Evolutionary conservation across 805 yeast genomes (phyloP), one percentile per base, ranked within the genome.

Genomic region (Ogataea populi-albae): DNA sequence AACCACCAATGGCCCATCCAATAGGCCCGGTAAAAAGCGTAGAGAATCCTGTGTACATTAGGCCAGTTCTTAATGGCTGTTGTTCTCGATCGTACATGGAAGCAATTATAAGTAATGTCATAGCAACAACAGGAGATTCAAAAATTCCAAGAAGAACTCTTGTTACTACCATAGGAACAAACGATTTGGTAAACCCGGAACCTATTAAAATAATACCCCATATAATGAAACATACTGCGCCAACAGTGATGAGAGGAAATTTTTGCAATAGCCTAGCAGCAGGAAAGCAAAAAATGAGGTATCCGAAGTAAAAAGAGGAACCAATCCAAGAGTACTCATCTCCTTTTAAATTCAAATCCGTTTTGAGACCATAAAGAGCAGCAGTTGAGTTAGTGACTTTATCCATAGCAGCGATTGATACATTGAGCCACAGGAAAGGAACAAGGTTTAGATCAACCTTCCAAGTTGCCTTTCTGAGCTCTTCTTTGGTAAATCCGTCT

Each of bases 381-480:
- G 68, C 68, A 36, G 62, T 66, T 4, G 68, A 56, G 35, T 57
- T 59, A 4, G 70, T 62, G 18, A 64, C 63, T 51, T 78, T 78
- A 55, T 78, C 85, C 78, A 77, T 73, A 44, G 66, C 75, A 49
- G 75, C 81, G 16, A 71, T 57, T 12, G 75, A 66, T 54, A 73
- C 74, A 28, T 72, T 49, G 17, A 68, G 40, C 46, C 72, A 68
- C 58, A 76, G 61, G 34, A 76, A 48, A 0, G 81, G 77, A 44
- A 73, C 61, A 45, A 77, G 49, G 40, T 64, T 68, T 24, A 69
- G 32, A 50, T 76, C 81, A 17, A 72, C 69, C 48, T 77, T 77
- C 51, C 76, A 50, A 42, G 38, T 38, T 2, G 52, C 42, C 24
- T 31, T 45, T 28, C 38, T 44, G 16, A 47, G 30, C 22, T 48